phyloP scores from a whole-genome alignment of 2,329 filamentous ascomycete genomes.

The Neonectria faginata region DNA sequence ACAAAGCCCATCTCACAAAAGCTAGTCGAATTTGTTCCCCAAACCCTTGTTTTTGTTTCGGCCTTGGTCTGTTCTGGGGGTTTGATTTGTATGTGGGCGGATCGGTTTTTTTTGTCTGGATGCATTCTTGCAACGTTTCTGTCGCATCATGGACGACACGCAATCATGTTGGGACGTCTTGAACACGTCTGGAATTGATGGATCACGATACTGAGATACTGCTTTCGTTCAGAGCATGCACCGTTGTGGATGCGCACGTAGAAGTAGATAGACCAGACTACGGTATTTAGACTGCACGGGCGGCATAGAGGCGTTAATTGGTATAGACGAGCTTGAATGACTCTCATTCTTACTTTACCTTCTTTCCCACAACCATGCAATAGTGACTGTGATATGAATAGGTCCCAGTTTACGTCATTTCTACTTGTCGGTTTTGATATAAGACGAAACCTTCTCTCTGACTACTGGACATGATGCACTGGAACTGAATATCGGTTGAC shows the following conservation, averaged over 20 bases:
- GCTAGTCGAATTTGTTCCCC: slow-evolving; percentile 12
- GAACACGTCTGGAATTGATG: neutral
- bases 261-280: slow-evolving; percentile 17
- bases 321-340: slow-evolving; percentile 20
- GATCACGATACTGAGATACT: slow-evolving; percentile 2
- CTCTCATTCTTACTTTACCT: slow-evolving; percentile 1
- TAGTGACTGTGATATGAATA: too few relatives aligned
- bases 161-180: slow-evolving; percentile 5
- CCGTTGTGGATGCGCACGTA: slow-evolving; percentile 2
- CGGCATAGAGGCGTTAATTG: slow-evolving; percentile 36
- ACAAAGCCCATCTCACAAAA: neutral
- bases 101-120: slow-evolving; percentile 5
- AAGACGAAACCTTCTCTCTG: neutral
- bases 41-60: slow-evolving; percentile 10
- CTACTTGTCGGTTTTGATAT: neutral
- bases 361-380: neutral
- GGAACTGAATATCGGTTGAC: neutral
- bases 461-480: too few relatives aligned
- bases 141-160: slow-evolving; percentile 4
- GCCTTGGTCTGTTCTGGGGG: slow-evolving; percentile 4
- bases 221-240: slow-evolving; percentile 4
- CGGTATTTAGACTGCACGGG: slow-evolving; percentile 9
- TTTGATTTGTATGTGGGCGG: slow-evolving; percentile 14
- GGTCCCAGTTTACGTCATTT: too few relatives aligned
- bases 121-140: slow-evolving; percentile 10